Base-by-base conservation (phyloP, 2,329 filamentous ascomycete species). In the Talaromyces albobiverticillius region DNA sequence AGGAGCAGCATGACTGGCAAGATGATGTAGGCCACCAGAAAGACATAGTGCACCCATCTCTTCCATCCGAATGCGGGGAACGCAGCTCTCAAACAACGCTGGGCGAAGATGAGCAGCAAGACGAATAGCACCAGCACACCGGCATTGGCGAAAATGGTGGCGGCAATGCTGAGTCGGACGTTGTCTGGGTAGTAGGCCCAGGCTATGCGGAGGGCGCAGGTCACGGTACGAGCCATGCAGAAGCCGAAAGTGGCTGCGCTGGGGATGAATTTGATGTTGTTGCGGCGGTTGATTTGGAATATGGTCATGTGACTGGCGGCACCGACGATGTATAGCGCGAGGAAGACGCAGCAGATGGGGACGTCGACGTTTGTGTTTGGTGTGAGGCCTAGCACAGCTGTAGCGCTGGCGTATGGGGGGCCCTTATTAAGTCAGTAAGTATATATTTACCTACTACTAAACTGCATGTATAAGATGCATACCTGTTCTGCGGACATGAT, bases 41-140 rank as follows among this genome's bases (percentile, higher is more conserved):
- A 87, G 23, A 70, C 53, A 18, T 75, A 59, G 2, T 75, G 76
- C 22, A 83, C 75, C 1, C 71, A 62, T 22, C 71, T 76, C 58
- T 82, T 79, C 89, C 89, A 93, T 55, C 89, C 90, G 29, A 90
- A 67, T 2, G 68, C 65, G 0, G 89, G 89, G 64, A 92, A 88
- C 43, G 83, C 82, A 4, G 87, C 87, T 51, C 90, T 82, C 16
- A 94, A 70, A 23, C 95, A 79, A 43, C 90, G 84, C 70, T 90
- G 88, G 0, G 86, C 73, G 65, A 92, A 89, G 63, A 94, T 74
- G 40, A 95, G 72, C 72, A 95, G 94, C 70, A 90, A 75, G 62
- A 93, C 73, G 70, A 89, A 93, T 23, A 95, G 75, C 7, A 95
- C 70, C 31, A 95, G 67, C 14, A 91, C 84, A 40, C 89, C 90